Base-by-base conservation (phyloP, 2,329 filamentous ascomycete genomes). In the Biscogniauxia sp. region DNA sequence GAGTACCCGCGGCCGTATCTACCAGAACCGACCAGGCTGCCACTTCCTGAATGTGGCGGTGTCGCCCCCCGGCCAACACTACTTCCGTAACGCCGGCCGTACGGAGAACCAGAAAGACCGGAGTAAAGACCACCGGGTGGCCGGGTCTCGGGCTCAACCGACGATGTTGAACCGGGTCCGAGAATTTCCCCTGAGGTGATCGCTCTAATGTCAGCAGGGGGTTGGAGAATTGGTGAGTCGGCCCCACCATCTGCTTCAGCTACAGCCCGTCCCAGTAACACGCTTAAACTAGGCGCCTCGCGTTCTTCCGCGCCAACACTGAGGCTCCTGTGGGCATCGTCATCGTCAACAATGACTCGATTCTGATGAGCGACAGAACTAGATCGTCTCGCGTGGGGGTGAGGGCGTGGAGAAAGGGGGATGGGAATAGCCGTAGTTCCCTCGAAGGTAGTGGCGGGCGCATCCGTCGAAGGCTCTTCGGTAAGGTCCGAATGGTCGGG, bases 401-500 rank as follows among this genome's bases (percentile, higher is more conserved):
- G 79, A 28, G 84, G 79, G 55, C 88, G 82, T 3, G 90, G 90
- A 0, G 89, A 92, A 1, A 88, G 79, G 0, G 89, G 89, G 51
- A 92, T 92, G 64, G 91, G 88, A 58, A 92, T 92, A 1, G 88
- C 88, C 20, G 81, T 87, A 0, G 85, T 85, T 2, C 84, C 84
- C 59, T 84, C 78, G 56, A 80, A 77, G 25, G 57, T 37, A 11
- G 78, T 81, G 26, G 77, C 61, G 15, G 74, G 73, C 13, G 71
- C 45, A 72, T 54, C 77, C 74, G 66, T 65, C 70, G 72, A 76
- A 74, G 68, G 75, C 69, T 66, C 73, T 72, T 56, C 74, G 59
- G 70, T 57, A 19, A 70, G 64, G n/a, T 67, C 61, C 68, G 72
- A 25, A 57, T 70, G 55, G 64, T 68, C 50, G 56, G 66, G 60